Evolutionary conservation across 169 alveolate genomes (phyloP).

Genomic region (Cryptosporidium baileyi): DNA sequence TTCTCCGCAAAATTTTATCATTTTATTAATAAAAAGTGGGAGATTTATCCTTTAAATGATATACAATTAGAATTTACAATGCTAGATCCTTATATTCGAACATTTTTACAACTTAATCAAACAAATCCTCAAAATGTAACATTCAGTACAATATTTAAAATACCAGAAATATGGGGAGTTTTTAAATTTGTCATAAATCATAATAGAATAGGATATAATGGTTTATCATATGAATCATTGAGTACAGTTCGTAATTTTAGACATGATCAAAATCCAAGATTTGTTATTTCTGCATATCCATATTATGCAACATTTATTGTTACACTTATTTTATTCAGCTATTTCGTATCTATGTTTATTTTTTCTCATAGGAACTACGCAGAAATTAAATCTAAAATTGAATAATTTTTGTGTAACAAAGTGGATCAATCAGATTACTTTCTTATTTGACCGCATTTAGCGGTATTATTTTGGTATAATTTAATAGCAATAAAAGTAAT

Average conservation of each 20-base stretch:
- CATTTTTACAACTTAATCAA: not conserved
- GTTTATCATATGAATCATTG: conserved; percentile 34
- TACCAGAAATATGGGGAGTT: conserved; percentile 61
- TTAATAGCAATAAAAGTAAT: too few species aligned
- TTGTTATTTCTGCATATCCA: conserved; percentile 44
- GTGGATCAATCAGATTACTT: not conserved
- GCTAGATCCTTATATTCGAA: conserved; percentile 54
- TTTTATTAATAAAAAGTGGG: conserved; percentile 26
- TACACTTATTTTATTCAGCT: conserved; percentile 10
- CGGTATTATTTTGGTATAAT: not conserved
- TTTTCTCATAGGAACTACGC: not conserved
- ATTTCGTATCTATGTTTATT: conserved; percentile 2
- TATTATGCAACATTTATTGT: conserved; percentile 26
- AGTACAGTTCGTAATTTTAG: conserved; percentile 42
- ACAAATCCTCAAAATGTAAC: not conserved
- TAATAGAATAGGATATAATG: conserved; percentile 30
- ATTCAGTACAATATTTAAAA: conserved; percentile 18
- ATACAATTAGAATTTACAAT: conserved; percentile 63
- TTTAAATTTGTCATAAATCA: conserved; percentile 60
- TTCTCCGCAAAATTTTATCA: conserved; percentile 53
- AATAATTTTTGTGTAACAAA: not conserved
- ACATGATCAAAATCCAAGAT: conserved; percentile 61
- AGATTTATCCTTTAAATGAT: not conserved
- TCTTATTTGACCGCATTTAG: not conserved
- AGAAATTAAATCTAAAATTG: not conserved